Evolutionary conservation across 139 green algal genomes (phyloP).

Genomic region (Chlorella ohadii): DNA sequence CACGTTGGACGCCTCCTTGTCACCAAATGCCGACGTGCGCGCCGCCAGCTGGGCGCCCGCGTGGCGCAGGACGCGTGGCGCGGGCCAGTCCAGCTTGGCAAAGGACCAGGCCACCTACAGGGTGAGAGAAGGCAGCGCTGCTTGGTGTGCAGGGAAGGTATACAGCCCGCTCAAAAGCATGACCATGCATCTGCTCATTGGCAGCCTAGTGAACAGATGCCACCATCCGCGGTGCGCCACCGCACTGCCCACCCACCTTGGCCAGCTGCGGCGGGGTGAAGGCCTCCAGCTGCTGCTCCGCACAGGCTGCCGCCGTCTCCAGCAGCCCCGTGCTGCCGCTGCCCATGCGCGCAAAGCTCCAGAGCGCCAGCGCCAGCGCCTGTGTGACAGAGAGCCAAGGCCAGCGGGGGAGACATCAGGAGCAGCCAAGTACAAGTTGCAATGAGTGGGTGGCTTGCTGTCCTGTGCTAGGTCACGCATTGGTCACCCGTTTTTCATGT

Average conservation of each 20-base stretch:
- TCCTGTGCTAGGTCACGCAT: too few relatives aligned
- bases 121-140: too few relatives aligned
- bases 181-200: too few relatives aligned
- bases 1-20: slow-evolving; percentile 44
- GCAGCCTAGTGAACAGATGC: too few relatives aligned
- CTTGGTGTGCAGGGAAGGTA: too few relatives aligned
- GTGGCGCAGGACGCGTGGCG: slow-evolving; percentile 18
- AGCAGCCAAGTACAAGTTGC: too few relatives aligned
- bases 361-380: slow-evolving; percentile 33
- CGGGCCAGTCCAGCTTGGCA: slow-evolving; percentile 39
- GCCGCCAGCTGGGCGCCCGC: slow-evolving; percentile 14
- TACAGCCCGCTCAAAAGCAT: too few relatives aligned
- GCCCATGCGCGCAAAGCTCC: slow-evolving; percentile 45
- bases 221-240: too few relatives aligned
- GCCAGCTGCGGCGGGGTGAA: slow-evolving; percentile 30
- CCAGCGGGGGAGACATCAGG: neutral
- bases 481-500: too few relatives aligned
- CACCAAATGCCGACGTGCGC: slow-evolving; percentile 1
- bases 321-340: slow-evolving; percentile 28
- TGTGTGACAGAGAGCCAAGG: neutral
- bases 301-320: slow-evolving; percentile 28
- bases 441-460: too few relatives aligned
- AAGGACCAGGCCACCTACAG: slow-evolving; percentile 38
- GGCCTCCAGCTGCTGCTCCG: slow-evolving; percentile 2
- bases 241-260: neutral